Evolutionary conservation across 2,329 filamentous ascomycete species (phyloP).

Genomic region (Trichoderma oligosporum): DNA sequence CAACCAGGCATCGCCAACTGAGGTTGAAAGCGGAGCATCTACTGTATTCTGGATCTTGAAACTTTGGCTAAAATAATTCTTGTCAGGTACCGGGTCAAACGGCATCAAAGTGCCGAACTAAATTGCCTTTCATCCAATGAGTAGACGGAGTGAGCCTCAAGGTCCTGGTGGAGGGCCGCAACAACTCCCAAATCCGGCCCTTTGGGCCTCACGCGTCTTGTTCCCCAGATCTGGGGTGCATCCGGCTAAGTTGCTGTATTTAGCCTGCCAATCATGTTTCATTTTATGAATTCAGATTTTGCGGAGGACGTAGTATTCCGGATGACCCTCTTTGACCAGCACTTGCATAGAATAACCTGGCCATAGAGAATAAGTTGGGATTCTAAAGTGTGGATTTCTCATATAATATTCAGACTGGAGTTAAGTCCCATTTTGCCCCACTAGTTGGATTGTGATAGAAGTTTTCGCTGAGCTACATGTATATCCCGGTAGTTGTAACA

Average conservation of each 20-base stretch:
- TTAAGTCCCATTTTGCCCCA: no score
- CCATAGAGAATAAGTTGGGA: no score
- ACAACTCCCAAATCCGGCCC: background rate
- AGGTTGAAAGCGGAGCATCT: background rate
- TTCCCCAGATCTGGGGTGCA: conserved; percentile 15
- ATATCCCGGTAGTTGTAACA: no score
- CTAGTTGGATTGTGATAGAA: no score
- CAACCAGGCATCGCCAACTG: background rate
- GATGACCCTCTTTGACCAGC: background rate
- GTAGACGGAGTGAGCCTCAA: background rate
- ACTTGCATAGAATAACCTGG: no score
- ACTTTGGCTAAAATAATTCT: conserved; percentile 7
- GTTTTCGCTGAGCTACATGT: no score
- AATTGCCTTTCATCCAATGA: background rate
- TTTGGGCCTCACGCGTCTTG: background rate
- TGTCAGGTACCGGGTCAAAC: conserved; percentile 5
- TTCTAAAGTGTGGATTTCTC: background rate
- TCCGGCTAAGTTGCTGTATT: conserved; percentile 10
- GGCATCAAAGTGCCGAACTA: conserved; percentile 4
- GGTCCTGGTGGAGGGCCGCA: background rate
- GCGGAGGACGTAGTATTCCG: conserved; percentile 10
- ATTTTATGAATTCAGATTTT: background rate
- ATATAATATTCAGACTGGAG: no score
- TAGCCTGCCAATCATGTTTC: conserved; percentile 12
- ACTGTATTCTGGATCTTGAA: background rate